Conservation (phyloP, 495 filamentous ascomycete genomes). For the Aspergillus funiculosus region DNA sequence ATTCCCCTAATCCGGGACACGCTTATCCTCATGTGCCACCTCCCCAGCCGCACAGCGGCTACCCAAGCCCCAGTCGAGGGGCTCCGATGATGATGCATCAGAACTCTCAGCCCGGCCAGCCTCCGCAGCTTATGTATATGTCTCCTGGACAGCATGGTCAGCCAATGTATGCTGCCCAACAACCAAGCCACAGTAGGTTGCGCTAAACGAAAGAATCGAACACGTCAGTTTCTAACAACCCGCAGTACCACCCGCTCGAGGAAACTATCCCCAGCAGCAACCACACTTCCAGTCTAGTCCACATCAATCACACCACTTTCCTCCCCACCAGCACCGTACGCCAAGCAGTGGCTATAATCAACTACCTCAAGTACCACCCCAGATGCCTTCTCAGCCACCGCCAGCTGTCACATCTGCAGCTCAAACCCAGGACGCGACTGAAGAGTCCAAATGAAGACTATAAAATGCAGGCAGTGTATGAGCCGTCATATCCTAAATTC, state of each 20-base stretch:
- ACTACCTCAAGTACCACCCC: conserved; percentile 44
- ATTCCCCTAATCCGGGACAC: conserved; percentile 61
- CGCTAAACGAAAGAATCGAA: neutral
- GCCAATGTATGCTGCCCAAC: conserved; percentile 60
- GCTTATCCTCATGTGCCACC: conserved; percentile 61
- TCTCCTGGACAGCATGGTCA: conserved; percentile 62
- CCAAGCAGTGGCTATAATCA: conserved; percentile 55
- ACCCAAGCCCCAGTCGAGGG: conserved; percentile 72
- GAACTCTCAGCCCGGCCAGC: conserved; percentile 69
- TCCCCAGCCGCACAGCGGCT: conserved; percentile 66
- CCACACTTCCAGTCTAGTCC: conserved; percentile 59
- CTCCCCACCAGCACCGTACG: conserved; percentile 53
- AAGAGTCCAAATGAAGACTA: conserved; percentile 53
- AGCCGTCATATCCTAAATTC: conserved; percentile 4
- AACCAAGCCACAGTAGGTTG: conserved; percentile 60
- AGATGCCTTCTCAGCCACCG: conserved; percentile 38
- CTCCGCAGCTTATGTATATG: conserved; percentile 58
- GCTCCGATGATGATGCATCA: conserved; percentile 82
- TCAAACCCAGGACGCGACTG: conserved; percentile 42
- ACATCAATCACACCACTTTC: conserved; percentile 61
- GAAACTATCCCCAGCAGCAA: conserved; percentile 53
- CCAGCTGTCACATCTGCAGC: conserved; percentile 31
- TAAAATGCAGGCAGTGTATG: conserved; percentile 1
- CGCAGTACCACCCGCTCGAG: conserved; percentile 53
- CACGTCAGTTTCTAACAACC: conserved; percentile 24